These are phyloP conservation scores for Chytriomyces sp. DNA, from an alignment of 192 early-diverging fungal genomes.

Conservation along the genomic window DNA sequence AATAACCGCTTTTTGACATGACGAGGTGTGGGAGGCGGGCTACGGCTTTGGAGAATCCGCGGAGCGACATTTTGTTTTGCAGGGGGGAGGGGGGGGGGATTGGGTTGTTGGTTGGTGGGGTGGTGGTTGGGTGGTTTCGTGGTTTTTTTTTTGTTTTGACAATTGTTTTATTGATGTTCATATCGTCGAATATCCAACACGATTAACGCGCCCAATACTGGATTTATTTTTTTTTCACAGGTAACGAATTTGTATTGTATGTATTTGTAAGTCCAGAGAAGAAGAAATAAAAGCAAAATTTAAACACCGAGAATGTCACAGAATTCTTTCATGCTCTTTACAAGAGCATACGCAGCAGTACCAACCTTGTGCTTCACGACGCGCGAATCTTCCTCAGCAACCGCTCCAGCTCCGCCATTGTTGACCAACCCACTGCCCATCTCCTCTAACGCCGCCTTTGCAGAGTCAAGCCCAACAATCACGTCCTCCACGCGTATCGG, in stretches of 20 bases:
- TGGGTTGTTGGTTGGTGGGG: background rate
- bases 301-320: constrained; percentile 29
- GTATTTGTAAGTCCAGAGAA: no score
- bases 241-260: no score
- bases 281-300: background rate
- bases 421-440: background rate
- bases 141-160: background rate
- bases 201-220: no score
- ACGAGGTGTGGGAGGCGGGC: constrained; percentile 80
- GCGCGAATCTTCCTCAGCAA: background rate
- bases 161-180: no score
- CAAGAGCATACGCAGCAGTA: constrained; percentile 26
- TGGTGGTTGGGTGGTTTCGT: background rate
- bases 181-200: no score
- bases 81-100: background rate
- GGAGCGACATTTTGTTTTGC: constrained; percentile 61
- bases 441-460: background rate
- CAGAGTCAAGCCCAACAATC: background rate
- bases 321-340: constrained; percentile 31
- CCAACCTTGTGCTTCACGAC: constrained; percentile 18
- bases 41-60: constrained; percentile 81
- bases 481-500: background rate
- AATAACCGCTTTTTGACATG: constrained; percentile 66
- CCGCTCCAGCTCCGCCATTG: background rate
- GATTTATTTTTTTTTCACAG: no score